Base-by-base conservation (phyloP, 2,329 filamentous ascomycete genomes). In the Curvularia hawaiiensis region DNA sequence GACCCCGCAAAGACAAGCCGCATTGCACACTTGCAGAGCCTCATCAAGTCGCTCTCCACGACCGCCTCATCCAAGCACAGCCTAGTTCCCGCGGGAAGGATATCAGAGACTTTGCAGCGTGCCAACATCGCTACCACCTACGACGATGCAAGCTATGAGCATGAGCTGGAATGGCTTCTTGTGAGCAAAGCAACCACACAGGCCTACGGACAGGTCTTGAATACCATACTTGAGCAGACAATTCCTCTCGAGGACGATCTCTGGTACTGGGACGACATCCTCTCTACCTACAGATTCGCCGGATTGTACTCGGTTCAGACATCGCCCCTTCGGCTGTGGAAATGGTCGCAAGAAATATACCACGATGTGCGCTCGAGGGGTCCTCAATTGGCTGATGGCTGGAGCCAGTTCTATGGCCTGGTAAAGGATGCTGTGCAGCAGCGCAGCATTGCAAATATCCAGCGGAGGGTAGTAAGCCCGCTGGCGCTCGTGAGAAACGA, bases 221-320 rank as follows among this genome's bases (percentile, higher is more conserved):
- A 88, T 65, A 87, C 85, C 0, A 83, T 98, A 3, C 78, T 97
- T 11, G 89, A 94, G 54, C 90, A 95, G 67, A 96, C 92, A 11
- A 87, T 94, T 11, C 89, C 89, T 0, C 78, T 99, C 18, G 90
- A 88, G 67, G 88, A 97, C 63, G 92, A 97, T 66, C 88, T 97
- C 24, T 93, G 90, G 87, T 98, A 98, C 75, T 99, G 95, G 95
- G 91, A 97, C 70, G 90, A 95, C 64, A 85, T 97, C 2, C 79
- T 97, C 30, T 85, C 86, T 10, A 96, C 91, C 0, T 89, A 91
- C 65, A 83, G 86, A 48, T 91, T 89, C 69, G 93, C 90, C 63
- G 89, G 87, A 31, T 74, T 97, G 3, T 97, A 97, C 76, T 89
- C 91, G 14, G 78, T 96, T 9, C 95, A 99, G 75, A 97, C 89